A percentile compares a stretch with the other conserved stretches of the same genome.
phyloP scores from a whole-genome alignment of 768 basidiomycete genomes.

The Lanmaoa pseudosensibilis region DNA sequence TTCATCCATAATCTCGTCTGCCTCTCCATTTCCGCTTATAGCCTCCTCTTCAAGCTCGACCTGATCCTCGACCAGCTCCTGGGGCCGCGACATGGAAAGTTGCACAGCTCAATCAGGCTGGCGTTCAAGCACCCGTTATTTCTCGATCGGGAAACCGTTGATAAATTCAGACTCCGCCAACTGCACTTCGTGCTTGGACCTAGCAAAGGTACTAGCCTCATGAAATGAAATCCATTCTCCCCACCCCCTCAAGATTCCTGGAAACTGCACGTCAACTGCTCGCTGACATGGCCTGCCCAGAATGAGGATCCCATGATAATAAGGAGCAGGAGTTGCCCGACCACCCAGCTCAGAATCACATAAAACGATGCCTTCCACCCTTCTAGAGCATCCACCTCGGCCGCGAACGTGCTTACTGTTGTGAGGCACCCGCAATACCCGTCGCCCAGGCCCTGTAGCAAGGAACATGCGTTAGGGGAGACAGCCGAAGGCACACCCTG shows the following conservation, averaged over 20 bases:
- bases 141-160: conserved; percentile 29
- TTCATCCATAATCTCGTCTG: conserved; percentile 79
- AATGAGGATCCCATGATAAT: conserved; percentile 71
- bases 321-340: conserved; percentile 69
- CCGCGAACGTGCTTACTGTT: conserved; percentile 91
- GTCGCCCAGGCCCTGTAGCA: conserved; percentile 80
- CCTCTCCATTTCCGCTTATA: conserved; percentile 57
- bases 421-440: conserved; percentile 96
- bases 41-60: conserved; percentile 59
- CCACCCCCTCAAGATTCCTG: conserved; percentile 6
- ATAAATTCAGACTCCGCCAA: conserved; percentile 33
- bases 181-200: neutral
- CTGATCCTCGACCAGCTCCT: conserved; percentile 46
- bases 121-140: conserved; percentile 14
- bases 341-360: conserved; percentile 61
- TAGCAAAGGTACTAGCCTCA: neutral
- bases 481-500: conserved; percentile 48
- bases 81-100: conserved; percentile 39
- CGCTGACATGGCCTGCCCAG: conserved; percentile 47
- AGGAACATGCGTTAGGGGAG: conserved; percentile 58
- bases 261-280: conserved; percentile 53
- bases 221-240: neutral
- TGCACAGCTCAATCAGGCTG: conserved; percentile 27
- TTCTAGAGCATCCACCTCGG: conserved; percentile 65
- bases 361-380: conserved; percentile 67